Evolutionary conservation across 208 protist species (phyloP), one percentile per base, ranked within the genome.

Genomic region (Tetramitus jugosus): DNA sequence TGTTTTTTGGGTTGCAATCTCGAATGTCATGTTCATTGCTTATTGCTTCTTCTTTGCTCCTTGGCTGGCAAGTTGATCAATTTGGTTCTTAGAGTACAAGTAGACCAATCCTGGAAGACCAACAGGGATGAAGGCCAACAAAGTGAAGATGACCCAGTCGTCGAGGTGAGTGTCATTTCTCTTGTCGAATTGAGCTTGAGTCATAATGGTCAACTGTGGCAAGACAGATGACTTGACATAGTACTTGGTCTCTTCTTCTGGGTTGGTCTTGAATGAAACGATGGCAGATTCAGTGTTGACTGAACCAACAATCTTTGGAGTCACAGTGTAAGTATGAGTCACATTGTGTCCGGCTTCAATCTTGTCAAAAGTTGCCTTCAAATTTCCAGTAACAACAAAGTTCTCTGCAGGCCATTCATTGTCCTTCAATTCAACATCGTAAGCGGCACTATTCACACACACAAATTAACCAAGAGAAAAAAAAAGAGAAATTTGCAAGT

Each of bases 351-450:
- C 35, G 4, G 39, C 4, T 4, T 3, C 35, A 71, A 71, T 20
- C 39, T 49, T 49, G 4, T 43, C 65, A 49, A 71, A 42, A 35
- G 39, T 49, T 33, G 65, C 35, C 39, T 71, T 71, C 3, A 20
- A 33, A 23, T 71, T 40, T n/a, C 65, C 65, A 17, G 35, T 4
- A n/a, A 49, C 65, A 49, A 71, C 26, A 0, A 13, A 49, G 8
- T 23, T 26, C 17, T 71, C 65, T n/a, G n/a, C n/a, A 49, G 65
- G 65, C 65, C 65, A 71, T 42, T 71, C 65, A 49, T 71, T 71
- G 39, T 71, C 65, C 26, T 71, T 71, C 1, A 71, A 23, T 17
- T 71, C 39, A 49, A 71, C 14, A 33, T 71, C 40, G 35, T 71
- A 71, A 33, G 65, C 65, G 17, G 65, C 3, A 29, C 49, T 56